Percentiles rank a stretch among this genome's conserved stretches.
Conservation (phyloP, 108 stramenopile genomes). For the Chaetoceros tenuissimus region DNA sequence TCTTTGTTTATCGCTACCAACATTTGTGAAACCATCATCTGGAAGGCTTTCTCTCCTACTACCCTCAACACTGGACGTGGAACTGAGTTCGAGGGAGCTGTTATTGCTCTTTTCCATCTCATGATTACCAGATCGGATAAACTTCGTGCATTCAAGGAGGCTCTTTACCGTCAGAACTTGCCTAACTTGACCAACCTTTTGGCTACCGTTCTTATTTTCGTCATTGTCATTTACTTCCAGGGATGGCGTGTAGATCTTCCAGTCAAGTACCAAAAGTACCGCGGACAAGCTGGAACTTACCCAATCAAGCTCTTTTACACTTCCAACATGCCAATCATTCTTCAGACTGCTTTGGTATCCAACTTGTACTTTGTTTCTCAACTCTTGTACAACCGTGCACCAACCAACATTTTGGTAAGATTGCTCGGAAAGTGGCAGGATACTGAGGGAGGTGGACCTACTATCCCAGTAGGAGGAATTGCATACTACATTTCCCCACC, state of each 20-base stretch:
- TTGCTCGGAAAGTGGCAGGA: constrained; percentile 98
- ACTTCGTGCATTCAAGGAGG: constrained; percentile 90
- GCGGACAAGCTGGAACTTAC: constrained; percentile 92
- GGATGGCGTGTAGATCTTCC: constrained; percentile 98
- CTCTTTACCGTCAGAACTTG: constrained; percentile 93
- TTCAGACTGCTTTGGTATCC: constrained; percentile 96
- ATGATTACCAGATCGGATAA: constrained; percentile 93
- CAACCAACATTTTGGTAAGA: constrained; percentile 93
- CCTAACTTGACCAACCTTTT: constrained; percentile 97
- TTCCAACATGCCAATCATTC: constrained; percentile 99
- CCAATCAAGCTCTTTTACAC: constrained; percentile 99
- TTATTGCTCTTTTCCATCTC: constrained; percentile 97
- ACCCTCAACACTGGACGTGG: constrained; percentile 99
- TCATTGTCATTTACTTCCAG: constrained; percentile 99
- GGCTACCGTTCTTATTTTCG: constrained; percentile 93
- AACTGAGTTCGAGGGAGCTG: constrained; percentile 99
- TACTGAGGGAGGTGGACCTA: constrained; percentile 79
- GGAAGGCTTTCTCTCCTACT: constrained; percentile 99
- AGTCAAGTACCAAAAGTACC: constrained; percentile 96
- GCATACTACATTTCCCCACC: constrained; percentile 99
- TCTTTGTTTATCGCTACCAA: constrained; percentile 99
- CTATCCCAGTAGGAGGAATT: constrained; percentile 96
- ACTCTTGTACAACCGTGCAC: constrained; percentile 96
- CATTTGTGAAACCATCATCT: constrained; percentile 98
- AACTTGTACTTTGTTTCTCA: constrained; percentile 99